A percentile compares a stretch with the other conserved stretches of the same genome.
Evolutionary conservation across 1,284 basidiomycete genomes (phyloP).

Genomic region (Pisolithus thermaeus): DNA sequence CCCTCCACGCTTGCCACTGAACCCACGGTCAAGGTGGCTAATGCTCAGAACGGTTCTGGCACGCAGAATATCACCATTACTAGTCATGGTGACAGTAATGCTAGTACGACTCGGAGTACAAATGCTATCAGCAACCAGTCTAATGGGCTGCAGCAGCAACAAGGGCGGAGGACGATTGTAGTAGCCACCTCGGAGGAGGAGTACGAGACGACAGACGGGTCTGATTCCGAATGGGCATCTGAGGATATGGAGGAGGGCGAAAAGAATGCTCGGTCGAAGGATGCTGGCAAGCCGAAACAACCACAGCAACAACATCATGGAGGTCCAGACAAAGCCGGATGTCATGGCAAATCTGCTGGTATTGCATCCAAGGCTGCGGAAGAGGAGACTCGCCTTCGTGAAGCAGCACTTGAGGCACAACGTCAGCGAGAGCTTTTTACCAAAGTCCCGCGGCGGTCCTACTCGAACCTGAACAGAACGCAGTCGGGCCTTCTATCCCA

Average conservation of each 20-base stretch:
- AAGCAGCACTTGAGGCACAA: constrained; percentile 57
- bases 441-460: constrained; percentile 65
- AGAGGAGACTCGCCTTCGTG: constrained; percentile 32
- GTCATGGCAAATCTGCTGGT: constrained; percentile 1
- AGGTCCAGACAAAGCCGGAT: background rate
- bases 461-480: constrained; percentile 52
- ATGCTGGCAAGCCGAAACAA: constrained; percentile 10
- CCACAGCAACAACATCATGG: constrained; percentile 10
- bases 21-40: background rate
- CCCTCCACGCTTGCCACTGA: background rate
- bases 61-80: background rate
- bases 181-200: constrained; percentile 34
- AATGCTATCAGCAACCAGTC: constrained; percentile 2
- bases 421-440: constrained; percentile 72
- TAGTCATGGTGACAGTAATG: constrained; percentile 7
- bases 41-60: background rate
- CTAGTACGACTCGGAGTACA: constrained; percentile 7
- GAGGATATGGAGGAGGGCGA: constrained; percentile 41
- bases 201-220: constrained; percentile 41
- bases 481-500: constrained; percentile 57
- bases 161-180: constrained; percentile 31
- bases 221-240: constrained; percentile 50
- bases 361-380: constrained; percentile 12
- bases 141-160: constrained; percentile 9
- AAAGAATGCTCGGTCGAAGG: constrained; percentile 18